A percentile compares a stretch with the other conserved stretches of the same genome.
Conservation (phyloP, 139 green algal genomes). For the Yamagishiella unicocca region DNA sequence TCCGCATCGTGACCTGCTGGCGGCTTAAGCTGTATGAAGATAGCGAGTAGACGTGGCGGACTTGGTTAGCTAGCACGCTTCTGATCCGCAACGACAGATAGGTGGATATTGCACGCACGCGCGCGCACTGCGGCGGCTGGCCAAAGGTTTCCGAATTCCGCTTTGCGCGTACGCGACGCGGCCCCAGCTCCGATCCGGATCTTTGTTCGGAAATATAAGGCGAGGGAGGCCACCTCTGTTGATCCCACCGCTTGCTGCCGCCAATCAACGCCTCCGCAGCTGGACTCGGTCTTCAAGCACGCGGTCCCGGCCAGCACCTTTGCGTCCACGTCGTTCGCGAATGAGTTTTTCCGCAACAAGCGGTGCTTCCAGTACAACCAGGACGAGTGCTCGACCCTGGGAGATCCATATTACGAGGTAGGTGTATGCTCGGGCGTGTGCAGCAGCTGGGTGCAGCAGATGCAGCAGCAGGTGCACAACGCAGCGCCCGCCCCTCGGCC, state of each 20-base stretch:
- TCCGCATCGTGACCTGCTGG: not conserved
- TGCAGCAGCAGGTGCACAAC: too few relatives aligned
- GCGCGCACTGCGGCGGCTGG: too few relatives aligned
- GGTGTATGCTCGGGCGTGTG: too few relatives aligned
- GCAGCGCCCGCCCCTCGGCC: too few relatives aligned
- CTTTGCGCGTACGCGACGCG: too few relatives aligned
- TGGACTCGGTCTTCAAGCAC: not conserved
- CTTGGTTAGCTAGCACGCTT: too few relatives aligned
- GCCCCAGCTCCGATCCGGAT: too few relatives aligned
- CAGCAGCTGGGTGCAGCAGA: too few relatives aligned
- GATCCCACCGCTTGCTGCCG: not conserved
- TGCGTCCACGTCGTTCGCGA: conserved; percentile 6
- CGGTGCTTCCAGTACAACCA: conserved; percentile 34
- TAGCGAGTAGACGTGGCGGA: too few relatives aligned
- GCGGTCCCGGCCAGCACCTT: conserved; percentile 12
- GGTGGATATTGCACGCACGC: too few relatives aligned
- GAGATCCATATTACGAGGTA: conserved; percentile 31
- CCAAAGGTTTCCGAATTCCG: too few relatives aligned
- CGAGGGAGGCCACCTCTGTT: not conserved
- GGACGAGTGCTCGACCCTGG: not conserved
- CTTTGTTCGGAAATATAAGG: not conserved
- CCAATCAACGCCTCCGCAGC: not conserved
- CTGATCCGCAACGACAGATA: not conserved
- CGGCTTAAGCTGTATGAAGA: not conserved
- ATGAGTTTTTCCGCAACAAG: conserved; percentile 35